phyloP scores from a whole-genome alignment of 2,329 filamentous ascomycete genomes.

The Gliomastix tumulicola region DNA sequence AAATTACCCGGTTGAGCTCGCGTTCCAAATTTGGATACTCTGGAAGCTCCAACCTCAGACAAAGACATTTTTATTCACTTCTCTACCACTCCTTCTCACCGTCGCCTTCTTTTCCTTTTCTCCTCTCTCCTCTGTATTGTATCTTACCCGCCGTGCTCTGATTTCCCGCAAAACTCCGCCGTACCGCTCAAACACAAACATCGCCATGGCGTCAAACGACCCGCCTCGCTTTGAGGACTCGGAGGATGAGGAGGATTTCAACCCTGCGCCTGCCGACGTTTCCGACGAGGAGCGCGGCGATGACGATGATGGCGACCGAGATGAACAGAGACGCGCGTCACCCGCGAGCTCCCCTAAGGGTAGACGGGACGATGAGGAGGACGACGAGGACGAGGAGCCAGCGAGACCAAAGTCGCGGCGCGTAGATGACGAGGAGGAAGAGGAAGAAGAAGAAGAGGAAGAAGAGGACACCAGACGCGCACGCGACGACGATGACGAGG shows the following conservation, averaged over 20 bases:
- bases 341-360: conserved; percentile 10
- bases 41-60: too few species aligned
- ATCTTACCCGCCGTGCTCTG: too few species aligned
- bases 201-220: conserved; percentile 43
- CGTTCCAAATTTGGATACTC: too few species aligned
- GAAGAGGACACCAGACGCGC: conserved; percentile 25
- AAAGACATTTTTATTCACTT: too few species aligned
- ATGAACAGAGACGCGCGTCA: conserved; percentile 13
- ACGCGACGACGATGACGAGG: conserved; percentile 28
- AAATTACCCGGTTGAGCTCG: too few species aligned
- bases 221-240: conserved; percentile 49
- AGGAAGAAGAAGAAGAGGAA: conserved; percentile 23
- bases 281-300: conserved; percentile 54
- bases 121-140: too few species aligned
- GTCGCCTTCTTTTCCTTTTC: too few species aligned
- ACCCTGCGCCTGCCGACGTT: conserved; percentile 66
- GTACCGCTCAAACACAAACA: too few species aligned
- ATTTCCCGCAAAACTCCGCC: too few species aligned
- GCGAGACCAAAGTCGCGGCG: conserved; percentile 12
- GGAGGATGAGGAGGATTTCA: conserved; percentile 84
- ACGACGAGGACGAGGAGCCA: conserved; percentile 27
- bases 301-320: conserved; percentile 31
- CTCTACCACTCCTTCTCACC: too few species aligned
- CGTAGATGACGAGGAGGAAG: conserved; percentile 32
- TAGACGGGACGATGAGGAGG: conserved; percentile 22